These are phyloP conservation scores for Polyporus tsugae DNA, from an alignment of 1,284 basidiomycete genomes.

Conservation along the genomic window DNA sequence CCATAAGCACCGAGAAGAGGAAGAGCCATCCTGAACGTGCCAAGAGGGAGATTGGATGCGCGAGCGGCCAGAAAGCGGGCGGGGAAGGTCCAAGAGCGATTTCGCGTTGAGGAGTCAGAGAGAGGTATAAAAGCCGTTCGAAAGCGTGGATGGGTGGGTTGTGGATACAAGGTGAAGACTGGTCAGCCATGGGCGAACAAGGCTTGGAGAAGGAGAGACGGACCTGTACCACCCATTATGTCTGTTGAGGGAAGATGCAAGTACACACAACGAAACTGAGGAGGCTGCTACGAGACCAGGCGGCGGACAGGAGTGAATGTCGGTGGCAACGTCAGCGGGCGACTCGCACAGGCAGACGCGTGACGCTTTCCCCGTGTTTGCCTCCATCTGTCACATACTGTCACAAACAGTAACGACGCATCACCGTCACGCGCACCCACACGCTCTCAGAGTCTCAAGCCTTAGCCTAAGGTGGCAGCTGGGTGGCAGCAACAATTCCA, in stretches of 20 bases:
- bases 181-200: conserved; percentile 15
- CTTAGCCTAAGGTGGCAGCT: no score
- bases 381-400: not conserved
- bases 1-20: conserved; percentile 92
- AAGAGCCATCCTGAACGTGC: conserved; percentile 85
- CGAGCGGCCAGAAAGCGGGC: not conserved
- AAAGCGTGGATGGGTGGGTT: not conserved
- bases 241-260: conserved; percentile 10
- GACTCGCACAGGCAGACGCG: not conserved
- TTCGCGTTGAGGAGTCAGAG: not conserved
- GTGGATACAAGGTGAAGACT: not conserved
- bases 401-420: not conserved
- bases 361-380: not conserved
- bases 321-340: not conserved
- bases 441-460: not conserved
- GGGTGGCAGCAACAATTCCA: no score
- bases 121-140: not conserved
- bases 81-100: not conserved
- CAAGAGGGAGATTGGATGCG: not conserved
- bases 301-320: not conserved
- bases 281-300: not conserved
- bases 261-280: conserved; percentile 3
- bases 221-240: conserved; percentile 45
- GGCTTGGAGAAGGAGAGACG: conserved; percentile 10
- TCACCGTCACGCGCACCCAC: not conserved